Conservation (phyloP, 179 eudicot genomes). For the Drosera spatulata region DNA sequence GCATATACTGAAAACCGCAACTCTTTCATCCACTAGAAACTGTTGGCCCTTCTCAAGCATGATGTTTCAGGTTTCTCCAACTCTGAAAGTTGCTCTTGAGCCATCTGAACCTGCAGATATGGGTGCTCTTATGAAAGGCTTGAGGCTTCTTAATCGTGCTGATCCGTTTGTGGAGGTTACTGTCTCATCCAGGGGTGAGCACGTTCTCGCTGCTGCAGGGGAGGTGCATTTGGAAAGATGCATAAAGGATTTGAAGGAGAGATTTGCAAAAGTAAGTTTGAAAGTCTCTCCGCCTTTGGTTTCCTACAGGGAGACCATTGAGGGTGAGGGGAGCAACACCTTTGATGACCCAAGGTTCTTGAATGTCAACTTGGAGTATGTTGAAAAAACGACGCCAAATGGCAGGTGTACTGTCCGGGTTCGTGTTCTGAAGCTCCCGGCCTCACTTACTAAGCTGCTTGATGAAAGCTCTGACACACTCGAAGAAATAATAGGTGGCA, state of each 20-base stretch:
- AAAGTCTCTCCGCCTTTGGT: slow-evolving; percentile 92
- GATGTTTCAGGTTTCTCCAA: slow-evolving; percentile 89
- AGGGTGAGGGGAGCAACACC: slow-evolving; percentile 50
- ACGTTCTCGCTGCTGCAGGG: slow-evolving; percentile 92
- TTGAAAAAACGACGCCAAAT: slow-evolving; percentile 69
- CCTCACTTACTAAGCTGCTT: slow-evolving; percentile 59
- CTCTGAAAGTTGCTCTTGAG: slow-evolving; percentile 90
- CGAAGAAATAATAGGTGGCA: slow-evolving; percentile 62
- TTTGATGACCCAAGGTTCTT: slow-evolving; percentile 50
- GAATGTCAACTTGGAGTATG: slow-evolving; percentile 37
- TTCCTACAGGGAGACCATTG: slow-evolving; percentile 81
- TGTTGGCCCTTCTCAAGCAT: slow-evolving; percentile 96
- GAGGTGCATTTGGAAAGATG: slow-evolving; percentile 96
- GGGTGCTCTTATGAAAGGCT: slow-evolving; percentile 79
- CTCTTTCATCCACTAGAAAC: slow-evolving; percentile 69
- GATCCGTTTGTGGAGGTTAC: slow-evolving; percentile 95
- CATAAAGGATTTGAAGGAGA: slow-evolving; percentile 77
- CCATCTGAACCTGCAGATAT: slow-evolving; percentile 90
- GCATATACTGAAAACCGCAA: slow-evolving; percentile 81
- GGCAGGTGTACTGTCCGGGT: slow-evolving; percentile 86
- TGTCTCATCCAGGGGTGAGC: slow-evolving; percentile 87
- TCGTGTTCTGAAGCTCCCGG: slow-evolving; percentile 77
- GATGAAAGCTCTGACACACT: slow-evolving; percentile 72
- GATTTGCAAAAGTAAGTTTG: slow-evolving; percentile 77
- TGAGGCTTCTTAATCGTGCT: slow-evolving; percentile 75